Conservation (phyloP, 2,329 filamentous ascomycete genomes). For the Biscogniauxia mediterranea region DNA sequence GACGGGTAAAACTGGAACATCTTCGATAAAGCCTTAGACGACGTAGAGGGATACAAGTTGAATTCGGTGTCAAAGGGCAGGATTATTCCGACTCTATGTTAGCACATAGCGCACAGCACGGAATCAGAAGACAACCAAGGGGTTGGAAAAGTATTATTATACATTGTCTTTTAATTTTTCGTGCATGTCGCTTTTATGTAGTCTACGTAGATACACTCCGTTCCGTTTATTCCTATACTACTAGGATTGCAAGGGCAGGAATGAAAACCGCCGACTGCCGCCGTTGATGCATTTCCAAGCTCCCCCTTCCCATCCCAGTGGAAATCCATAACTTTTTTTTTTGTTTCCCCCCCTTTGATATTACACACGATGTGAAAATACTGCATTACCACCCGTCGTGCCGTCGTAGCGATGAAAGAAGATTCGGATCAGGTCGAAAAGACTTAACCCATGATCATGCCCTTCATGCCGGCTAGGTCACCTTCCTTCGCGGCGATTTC, state of each 20-base stretch:
- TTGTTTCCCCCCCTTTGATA: neutral
- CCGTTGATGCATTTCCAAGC: neutral
- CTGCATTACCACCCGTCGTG: neutral
- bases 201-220: neutral
- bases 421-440: neutral
- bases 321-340: neutral
- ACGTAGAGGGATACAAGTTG: too few relatives aligned
- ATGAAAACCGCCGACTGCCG: neutral
- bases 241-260: neutral
- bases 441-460: slow-evolving; percentile 68
- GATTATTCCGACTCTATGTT: too few relatives aligned
- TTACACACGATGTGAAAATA: neutral
- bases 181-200: neutral
- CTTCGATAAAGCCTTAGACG: too few relatives aligned
- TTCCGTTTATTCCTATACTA: neutral
- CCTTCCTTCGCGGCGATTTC: slow-evolving; percentile 99
- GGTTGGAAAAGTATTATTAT: neutral
- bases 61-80: too few relatives aligned
- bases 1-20: too few relatives aligned
- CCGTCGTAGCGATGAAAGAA: neutral
- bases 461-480: slow-evolving; percentile 80
- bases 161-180: neutral
- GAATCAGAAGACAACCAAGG: too few relatives aligned
- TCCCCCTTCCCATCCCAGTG: neutral
- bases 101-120: too few relatives aligned